Evolutionary conservation across 2,329 filamentous ascomycete genomes (phyloP), one percentile per base, ranked within the genome.

Genomic region (Aspergillus hiratsukae): DNA sequence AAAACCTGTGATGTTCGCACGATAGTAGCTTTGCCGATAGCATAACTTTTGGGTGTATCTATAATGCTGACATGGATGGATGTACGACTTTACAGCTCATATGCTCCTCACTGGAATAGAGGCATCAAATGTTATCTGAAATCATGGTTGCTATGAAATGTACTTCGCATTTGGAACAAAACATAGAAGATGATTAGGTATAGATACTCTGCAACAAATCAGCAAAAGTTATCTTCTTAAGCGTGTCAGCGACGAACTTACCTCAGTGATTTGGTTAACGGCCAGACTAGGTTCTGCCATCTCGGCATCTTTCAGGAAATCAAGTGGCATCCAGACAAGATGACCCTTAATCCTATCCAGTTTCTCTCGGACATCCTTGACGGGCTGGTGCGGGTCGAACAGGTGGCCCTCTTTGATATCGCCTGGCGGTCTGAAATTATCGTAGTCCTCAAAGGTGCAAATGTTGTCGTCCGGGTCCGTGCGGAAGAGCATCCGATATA

Each of bases 321-420:
- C 84, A 66, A 97, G 73, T n/a, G 91, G 91, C 87, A 96, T 93
- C 90, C 90, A 95, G 6, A 97, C 93, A 43, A 97, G 73, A 77
- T 97, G 93, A 0, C 93, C 93, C 75, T 86, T 87, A 63, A 97
- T 85, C 68, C 87, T 81, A 65, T 91, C 86, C 51, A 97, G 78
- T 72, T 93, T 91, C 62, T 81, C 72, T 17, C 89, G 82, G 6
- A 94, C 85, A 54, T 95, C 87, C 25, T 86, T 80, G 0, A 86
- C 83, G 0, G 89, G 87, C 71, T 88, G 82, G 73, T 88, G 90
- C 57, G 84, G 84, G 70, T 95, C 91, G 66, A 89, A 96, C 57
- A 97, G 81, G 74, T 97, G 94, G 0, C 94, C 93, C 3, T 91
- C 78, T 72, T 90, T 94, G 59, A 89, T 82, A 4, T 87, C 84